These are phyloP conservation scores for Monilinia vaccinii-corymbosi DNA, from an alignment of 2,329 filamentous ascomycete genomes.

Conservation along the genomic window DNA sequence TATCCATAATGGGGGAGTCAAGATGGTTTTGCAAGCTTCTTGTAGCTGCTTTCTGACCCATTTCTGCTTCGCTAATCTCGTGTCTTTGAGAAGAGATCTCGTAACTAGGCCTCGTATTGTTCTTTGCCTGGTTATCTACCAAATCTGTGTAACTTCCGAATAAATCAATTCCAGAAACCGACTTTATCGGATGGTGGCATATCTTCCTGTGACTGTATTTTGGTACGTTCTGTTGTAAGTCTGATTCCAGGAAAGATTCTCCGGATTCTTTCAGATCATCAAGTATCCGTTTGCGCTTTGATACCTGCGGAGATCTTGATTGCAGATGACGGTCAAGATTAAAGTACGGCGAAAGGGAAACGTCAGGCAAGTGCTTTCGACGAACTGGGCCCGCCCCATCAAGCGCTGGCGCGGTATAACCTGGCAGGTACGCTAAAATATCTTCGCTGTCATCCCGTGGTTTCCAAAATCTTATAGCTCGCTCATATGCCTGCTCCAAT, in stretches of 20 bases:
- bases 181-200: background rate
- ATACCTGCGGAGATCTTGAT: constrained; percentile 6
- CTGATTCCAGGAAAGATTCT: background rate
- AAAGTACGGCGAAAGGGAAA: constrained; percentile 24
- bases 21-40: no score
- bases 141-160: constrained; percentile 11
- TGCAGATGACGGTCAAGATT: constrained; percentile 22
- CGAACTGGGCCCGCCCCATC: background rate
- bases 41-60: background rate
- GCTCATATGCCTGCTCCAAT: constrained; percentile 21
- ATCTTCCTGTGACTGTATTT: background rate
- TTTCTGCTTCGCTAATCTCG: background rate
- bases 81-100: background rate
- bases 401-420: background rate
- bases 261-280: constrained; percentile 18
- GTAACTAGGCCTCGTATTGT: background rate
- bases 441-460: constrained; percentile 15
- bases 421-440: constrained; percentile 21
- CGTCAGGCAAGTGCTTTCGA: constrained; percentile 21
- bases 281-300: constrained; percentile 18
- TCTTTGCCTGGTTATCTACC: background rate
- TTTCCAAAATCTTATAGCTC: constrained; percentile 24
- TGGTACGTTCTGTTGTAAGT: background rate
- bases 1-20: background rate
- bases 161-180: constrained; percentile 16